Evolutionary conservation across 805 yeast genomes (phyloP), one percentile per base, ranked within the genome.

Genomic region (Grigorovia humatica): DNA sequence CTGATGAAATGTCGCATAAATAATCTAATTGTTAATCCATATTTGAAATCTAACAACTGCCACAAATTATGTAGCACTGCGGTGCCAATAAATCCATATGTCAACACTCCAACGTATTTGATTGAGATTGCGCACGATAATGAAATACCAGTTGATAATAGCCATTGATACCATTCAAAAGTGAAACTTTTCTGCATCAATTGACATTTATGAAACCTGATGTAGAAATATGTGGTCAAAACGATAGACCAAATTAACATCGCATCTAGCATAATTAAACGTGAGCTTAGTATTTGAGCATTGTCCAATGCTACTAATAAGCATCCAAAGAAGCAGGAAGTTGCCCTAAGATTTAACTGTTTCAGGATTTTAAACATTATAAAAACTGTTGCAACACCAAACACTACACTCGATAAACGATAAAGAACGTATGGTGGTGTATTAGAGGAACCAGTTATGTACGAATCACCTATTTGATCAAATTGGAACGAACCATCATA

Each of bases 91-190:
- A 95, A 80, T 48, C 82, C 75, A 68, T 83, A 91, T 0, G 97
- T 88, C 73, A 91, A 83, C 11, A 85, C 84, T 67, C 99, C 99
- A 43, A 91, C 96, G 68, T 91, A 89, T 66, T 91, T 91, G 52
- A 96, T 91, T 45, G 96, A 85, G 54, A 93, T 91, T 32, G 90
- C 96, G 65, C 90, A 82, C 0, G 96, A 87, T 51, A 91, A 76
- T 1, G 90, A 74, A 9, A 87, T 73, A 43, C 99, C 99, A 6
- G 97, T 90, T 43, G 79, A 69, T 20, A 74, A 63, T 46, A 91
- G 75, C 98, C 98, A 91, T 48, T 71, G 70, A 83, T 91, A 86
- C 98, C 99, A 91, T 50, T 72, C 56, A 44, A 57, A 58, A 19
- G 85, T 62, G 65, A 87, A 90, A 11, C 96, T 86, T 20, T 61